Evolutionary conservation across 768 basidiomycete species (phyloP).

Genomic region (Leucocoprinus leucothites): DNA sequence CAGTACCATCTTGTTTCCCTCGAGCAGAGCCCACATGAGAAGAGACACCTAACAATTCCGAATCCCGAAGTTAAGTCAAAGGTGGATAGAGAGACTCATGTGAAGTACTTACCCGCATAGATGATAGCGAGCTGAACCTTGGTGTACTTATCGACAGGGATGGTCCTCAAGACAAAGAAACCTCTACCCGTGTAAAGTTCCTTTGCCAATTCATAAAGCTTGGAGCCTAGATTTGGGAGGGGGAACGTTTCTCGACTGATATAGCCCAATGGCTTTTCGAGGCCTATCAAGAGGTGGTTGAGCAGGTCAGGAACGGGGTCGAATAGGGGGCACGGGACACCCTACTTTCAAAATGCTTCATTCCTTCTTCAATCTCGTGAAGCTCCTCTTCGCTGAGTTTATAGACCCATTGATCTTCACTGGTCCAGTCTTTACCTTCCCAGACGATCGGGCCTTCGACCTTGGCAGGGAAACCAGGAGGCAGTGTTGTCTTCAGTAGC

Average conservation of each 20-base stretch:
- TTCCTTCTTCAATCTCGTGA: conserved; percentile 33
- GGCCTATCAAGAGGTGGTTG: background rate
- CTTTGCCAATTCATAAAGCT: conserved; percentile 32
- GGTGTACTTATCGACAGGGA: conserved; percentile 40
- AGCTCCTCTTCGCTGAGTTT: conserved; percentile 27
- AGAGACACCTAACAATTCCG: conserved; percentile 35
- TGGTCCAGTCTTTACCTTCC: conserved; percentile 41
- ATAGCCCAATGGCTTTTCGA: conserved; percentile 25
- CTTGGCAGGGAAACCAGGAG: conserved; percentile 33
- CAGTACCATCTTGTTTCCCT: conserved; percentile 41
- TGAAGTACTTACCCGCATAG: conserved; percentile 35
- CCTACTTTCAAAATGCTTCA: conserved; percentile 18
- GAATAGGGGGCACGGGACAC: background rate
- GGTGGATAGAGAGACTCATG: background rate
- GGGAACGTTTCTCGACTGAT: conserved; percentile 38
- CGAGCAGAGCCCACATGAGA: conserved; percentile 42
- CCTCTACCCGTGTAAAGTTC: conserved; percentile 44
- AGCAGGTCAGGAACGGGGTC: background rate
- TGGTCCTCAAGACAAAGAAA: conserved; percentile 46
- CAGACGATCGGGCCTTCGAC: conserved; percentile 36
- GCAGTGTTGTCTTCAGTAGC: conserved; percentile 25
- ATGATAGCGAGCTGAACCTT: conserved; percentile 36
- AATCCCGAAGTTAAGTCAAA: background rate
- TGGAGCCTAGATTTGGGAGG: conserved; percentile 34
- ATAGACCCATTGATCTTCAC: conserved; percentile 38